Evolutionary conservation across 257 asterid genomes (phyloP), one percentile per base, ranked within the genome.

Genomic region (Ehretia macrophylla): DNA sequence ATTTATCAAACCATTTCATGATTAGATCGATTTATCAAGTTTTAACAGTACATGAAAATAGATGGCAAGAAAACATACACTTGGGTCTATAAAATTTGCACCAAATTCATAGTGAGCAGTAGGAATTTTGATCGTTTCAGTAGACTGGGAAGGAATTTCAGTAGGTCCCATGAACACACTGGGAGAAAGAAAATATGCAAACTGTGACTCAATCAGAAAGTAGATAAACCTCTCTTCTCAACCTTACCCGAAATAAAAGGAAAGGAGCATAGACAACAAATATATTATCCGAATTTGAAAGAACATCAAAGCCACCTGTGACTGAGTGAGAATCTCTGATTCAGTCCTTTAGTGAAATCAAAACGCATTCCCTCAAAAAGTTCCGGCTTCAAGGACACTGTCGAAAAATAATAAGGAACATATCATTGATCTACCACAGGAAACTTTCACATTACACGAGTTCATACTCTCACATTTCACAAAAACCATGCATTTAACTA

Each of bases 341-440:
- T 93, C 67, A 93, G 92, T 68, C 88, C 95, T 80, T 81, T 90
- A 2, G 95, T 81, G 74, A 93, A 93, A 73, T 93, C 99, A 78
- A 93, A 87, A 46, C 97, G 96, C 85, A 93, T 18, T 55, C 99
- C 99, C 84, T 93, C 99, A 72, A 93, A 93, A 47, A 90, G 85
- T 64, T 93, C 99, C 0, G 99, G 97, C 88, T 90, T 93, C 85
- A 93, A 71, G 61, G 99, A 87, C 99, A 87, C 99, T 93, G 94
- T 69, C 67, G 80, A 59, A 22, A 63, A 76, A 54, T 69, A 27
- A 45, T 38, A 67, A 66, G 23, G 39, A 27, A 64, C 17, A 23
- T 4, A 10, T 46, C 17, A 51, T 11, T 14, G 32, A 10, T 6
- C 46, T 38, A 22, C 39, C 12, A 10, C 8, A 20, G 6, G 27